These are phyloP conservation scores for Fraxinus americana DNA, from an alignment of 257 asterid species.

Conservation along the genomic window DNA sequence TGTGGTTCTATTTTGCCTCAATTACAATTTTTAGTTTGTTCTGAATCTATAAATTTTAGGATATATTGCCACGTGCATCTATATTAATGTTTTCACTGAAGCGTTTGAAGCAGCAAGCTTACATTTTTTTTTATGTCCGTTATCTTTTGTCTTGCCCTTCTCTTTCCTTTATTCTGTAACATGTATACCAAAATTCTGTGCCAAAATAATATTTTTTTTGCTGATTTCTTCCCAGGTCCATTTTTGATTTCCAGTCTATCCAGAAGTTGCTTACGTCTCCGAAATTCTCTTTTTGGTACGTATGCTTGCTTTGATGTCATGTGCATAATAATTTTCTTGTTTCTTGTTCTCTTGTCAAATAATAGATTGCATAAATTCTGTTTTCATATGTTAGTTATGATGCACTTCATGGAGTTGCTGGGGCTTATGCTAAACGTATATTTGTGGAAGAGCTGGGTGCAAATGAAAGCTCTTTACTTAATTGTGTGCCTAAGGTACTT, in stretches of 20 bases:
- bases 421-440: no score
- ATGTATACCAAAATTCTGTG: constrained; percentile 19
- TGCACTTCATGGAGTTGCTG: constrained; percentile 86
- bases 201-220: constrained; percentile 10
- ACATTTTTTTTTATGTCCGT: no score
- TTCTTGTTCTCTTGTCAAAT: constrained; percentile 15
- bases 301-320: constrained; percentile 23
- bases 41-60: background rate
- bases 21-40: background rate
- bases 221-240: constrained; percentile 60
- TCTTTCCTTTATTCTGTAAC: constrained; percentile 6
- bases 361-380: background rate
- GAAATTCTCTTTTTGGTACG: constrained; percentile 85
- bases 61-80: background rate
- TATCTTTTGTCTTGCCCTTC: background rate
- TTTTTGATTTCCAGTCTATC: constrained; percentile 87
- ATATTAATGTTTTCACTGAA: background rate
- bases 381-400: constrained; percentile 62
- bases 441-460: no score
- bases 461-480: no score
- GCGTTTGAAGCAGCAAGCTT: background rate
- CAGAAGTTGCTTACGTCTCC: constrained; percentile 77
- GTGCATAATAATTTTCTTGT: constrained; percentile 11
- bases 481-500: no score
- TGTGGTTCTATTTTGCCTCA: background rate